These are phyloP conservation scores for Paramecium caudatum DNA, from an alignment of 73 alveolate species.

Conservation along the genomic window DNA sequence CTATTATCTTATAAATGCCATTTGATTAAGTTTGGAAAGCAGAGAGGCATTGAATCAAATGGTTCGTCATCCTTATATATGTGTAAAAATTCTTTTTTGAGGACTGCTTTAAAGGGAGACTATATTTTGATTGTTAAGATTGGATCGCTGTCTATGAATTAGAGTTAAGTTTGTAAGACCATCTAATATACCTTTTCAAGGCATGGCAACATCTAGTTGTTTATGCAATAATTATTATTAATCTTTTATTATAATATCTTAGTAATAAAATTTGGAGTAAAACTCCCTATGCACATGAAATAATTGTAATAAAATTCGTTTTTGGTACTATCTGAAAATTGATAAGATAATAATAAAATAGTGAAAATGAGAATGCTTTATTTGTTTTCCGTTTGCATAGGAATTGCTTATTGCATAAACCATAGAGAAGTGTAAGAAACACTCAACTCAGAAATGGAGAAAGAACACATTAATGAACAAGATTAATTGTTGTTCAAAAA, in stretches of 20 bases:
- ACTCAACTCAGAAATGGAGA: slow-evolving; percentile 17
- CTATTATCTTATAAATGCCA: not conserved
- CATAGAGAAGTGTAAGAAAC: slow-evolving; percentile 23
- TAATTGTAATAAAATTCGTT: no score
- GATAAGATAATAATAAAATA: no score
- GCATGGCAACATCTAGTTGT: not conserved
- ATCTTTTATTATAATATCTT: no score
- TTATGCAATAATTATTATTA: not conserved
- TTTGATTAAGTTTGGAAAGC: slow-evolving; percentile 5
- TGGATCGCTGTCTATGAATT: not conserved
- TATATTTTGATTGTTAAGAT: not conserved
- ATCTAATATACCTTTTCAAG: slow-evolving; percentile 3
- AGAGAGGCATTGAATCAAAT: not conserved
- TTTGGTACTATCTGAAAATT: no score
- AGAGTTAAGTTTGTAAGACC: slow-evolving; percentile 47
- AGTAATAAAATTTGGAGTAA: no score
- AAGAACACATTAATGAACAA: slow-evolving; percentile 9
- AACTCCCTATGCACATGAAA: no score
- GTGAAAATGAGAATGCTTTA: no score
- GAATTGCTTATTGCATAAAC: not conserved
- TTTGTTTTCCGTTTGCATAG: no score
- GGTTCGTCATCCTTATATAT: slow-evolving; percentile 54
- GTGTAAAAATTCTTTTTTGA: slow-evolving; percentile 28
- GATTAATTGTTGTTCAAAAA: slow-evolving; percentile 33
- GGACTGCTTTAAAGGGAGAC: not conserved